A percentile compares a stretch with the other conserved stretches of the same genome.
Conservation (phyloP, 352 stramenopile genomes). For the Pythium pyrilobum region DNA sequence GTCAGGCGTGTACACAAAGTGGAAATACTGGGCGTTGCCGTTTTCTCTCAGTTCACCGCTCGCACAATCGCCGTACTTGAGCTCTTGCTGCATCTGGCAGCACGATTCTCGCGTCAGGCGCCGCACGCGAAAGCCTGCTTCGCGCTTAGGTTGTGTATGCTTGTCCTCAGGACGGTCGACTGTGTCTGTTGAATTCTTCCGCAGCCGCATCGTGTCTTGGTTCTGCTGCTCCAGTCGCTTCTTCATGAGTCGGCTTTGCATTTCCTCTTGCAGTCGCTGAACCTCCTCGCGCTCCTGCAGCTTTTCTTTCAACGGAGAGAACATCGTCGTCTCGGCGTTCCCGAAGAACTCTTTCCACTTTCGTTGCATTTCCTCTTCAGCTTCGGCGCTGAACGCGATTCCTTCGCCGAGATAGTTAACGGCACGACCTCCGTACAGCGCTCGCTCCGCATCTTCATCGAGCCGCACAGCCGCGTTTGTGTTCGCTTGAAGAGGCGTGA, state of each 20-base stretch:
- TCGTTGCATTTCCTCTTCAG: constrained; percentile 38
- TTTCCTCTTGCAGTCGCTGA: constrained; percentile 38
- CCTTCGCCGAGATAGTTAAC: constrained; percentile 32
- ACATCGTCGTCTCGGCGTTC: constrained; percentile 48
- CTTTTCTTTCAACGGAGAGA: constrained; percentile 38
- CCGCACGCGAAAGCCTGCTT: constrained; percentile 36
- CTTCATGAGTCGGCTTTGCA: constrained; percentile 47
- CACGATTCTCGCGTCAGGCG: constrained; percentile 53
- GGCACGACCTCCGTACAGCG: constrained; percentile 33
- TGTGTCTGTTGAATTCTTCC: too few species aligned
- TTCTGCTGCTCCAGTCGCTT: constrained; percentile 59
- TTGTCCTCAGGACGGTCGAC: too few species aligned
- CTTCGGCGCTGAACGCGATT: constrained; percentile 47
- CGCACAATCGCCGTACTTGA: constrained; percentile 41
- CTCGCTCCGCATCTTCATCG: constrained; percentile 32
- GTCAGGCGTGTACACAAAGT: constrained; percentile 39
- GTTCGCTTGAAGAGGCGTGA: neutral
- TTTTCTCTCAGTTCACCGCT: constrained; percentile 20
- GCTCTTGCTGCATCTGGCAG: constrained; percentile 38
- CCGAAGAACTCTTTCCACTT: constrained; percentile 62
- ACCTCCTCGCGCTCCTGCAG: constrained; percentile 38
- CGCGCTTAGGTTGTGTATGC: constrained; percentile 11
- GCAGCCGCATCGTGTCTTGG: constrained; percentile 36
- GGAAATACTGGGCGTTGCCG: constrained; percentile 37
- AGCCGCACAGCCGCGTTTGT: constrained; percentile 8